Base-by-base conservation (phyloP, 2,329 filamentous ascomycete genomes). In the Emergomyces pasteurianus region DNA sequence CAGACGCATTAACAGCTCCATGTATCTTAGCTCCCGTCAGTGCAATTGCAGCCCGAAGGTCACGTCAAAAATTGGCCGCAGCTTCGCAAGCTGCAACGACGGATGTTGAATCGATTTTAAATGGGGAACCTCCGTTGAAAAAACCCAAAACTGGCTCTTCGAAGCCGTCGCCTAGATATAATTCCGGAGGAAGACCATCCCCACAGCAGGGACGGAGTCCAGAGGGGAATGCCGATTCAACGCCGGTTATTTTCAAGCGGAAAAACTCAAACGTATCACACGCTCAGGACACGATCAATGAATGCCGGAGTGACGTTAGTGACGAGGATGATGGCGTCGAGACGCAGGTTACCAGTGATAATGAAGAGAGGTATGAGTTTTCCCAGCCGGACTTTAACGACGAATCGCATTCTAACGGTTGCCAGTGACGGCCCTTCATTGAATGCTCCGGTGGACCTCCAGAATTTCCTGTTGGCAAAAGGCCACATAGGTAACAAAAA, bases 41-140 rank as follows among this genome's bases (percentile, higher is more conserved):
- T 63, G 75, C 75, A 52, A 65, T 77, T 63, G 75, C 75, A 34
- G 75, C 75, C 62, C 75, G 74, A 66, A 75, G 70, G 71, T 73
- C 73, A 66, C 69, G 72, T 58, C 71, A 73, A 38, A 56, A 63
- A 52, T 58, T 57, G 28, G 59, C 43, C n/a, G 63, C 71, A 74
- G 62, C 69, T 70, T 58, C 64, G 67, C 54, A 70, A 69, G 59
- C 64, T 26, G 55, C 65, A 36, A 67, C 68, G 55, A 62, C 65
- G 56, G 58, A 66, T 16, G 57, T 62, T 6, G 61, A 67, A 34
- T 55, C 61, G 40, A 64, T 70, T 40, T 49, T 64, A 10, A 59
- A 52, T 28, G 63, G 54, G 18, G 74, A 72, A 42, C 74, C 73
- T 18, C 73, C 73, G 10, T 66, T 67, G 1, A 76, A 77, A 62